Evolutionary conservation across 164 flowering plant genomes (phyloP).

Genomic region (Nymphaea thermarum): DNA sequence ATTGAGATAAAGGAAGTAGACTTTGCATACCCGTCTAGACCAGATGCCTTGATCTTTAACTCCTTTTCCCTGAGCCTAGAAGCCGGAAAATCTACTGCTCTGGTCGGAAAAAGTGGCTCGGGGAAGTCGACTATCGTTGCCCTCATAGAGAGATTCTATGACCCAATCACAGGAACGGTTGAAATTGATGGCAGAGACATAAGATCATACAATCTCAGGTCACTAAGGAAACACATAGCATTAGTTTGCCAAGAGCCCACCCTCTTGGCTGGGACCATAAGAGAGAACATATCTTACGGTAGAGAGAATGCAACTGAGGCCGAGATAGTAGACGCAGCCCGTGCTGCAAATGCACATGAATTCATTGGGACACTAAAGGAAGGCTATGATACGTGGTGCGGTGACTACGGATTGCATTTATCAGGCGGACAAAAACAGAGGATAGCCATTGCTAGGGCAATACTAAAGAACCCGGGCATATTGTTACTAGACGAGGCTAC

Average conservation of each 20-base stretch:
- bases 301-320: constrained; percentile 13
- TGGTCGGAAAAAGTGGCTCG: constrained; percentile 26
- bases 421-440: constrained; percentile 60
- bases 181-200: constrained; percentile 20
- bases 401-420: constrained; percentile 44
- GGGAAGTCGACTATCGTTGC: constrained; percentile 28
- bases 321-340: constrained; percentile 21
- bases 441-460: constrained; percentile 45
- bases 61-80: constrained; percentile 12
- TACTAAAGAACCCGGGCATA: constrained; percentile 37
- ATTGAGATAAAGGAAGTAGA: constrained; percentile 17
- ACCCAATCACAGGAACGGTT: constrained; percentile 17
- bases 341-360: constrained; percentile 23
- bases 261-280: constrained; percentile 18
- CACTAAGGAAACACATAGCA: constrained; percentile 14
- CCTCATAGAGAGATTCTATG: constrained; percentile 24
- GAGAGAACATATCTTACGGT: constrained; percentile 20
- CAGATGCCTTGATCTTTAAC: constrained; percentile 12
- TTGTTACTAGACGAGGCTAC: constrained; percentile 45
- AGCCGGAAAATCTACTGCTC: constrained; percentile 16
- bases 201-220: constrained; percentile 14
- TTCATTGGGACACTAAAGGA: constrained; percentile 21
- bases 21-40: constrained; percentile 20
- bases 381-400: constrained; percentile 44
- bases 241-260: constrained; percentile 30